A percentile compares a stretch with the other conserved stretches of the same genome.
Conservation (phyloP, 352 stramenopile species). For the Globisporangium cystogenes region DNA sequence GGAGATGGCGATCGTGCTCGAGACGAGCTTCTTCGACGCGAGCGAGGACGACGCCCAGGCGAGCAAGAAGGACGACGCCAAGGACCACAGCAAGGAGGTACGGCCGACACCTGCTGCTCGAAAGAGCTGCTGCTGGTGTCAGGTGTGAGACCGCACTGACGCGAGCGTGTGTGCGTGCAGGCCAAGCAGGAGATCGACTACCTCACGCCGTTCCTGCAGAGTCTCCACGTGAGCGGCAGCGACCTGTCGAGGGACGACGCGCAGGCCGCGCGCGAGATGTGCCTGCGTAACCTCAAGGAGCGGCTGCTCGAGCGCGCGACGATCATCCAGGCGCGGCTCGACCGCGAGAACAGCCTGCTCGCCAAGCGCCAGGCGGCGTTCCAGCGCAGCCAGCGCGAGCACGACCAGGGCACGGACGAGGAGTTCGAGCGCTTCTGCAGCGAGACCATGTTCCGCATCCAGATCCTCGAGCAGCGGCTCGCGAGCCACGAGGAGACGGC, state of each 20-base stretch:
- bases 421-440: conserved; percentile 94
- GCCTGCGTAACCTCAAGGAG: conserved; percentile 91
- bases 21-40: conserved; percentile 83
- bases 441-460: conserved; percentile 95
- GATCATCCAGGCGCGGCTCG: conserved; percentile 92
- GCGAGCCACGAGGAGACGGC: conserved; percentile 90
- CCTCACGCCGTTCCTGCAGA: conserved; percentile 91
- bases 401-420: conserved; percentile 89
- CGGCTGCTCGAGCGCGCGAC: conserved; percentile 90
- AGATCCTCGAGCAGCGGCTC: conserved; percentile 93
- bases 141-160: not conserved
- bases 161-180: conserved; percentile 15
- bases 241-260: conserved; percentile 84
- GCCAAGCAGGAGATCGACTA: conserved; percentile 87
- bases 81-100: conserved; percentile 65
- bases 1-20: conserved; percentile 80
- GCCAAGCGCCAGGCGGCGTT: conserved; percentile 91
- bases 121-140: not conserved
- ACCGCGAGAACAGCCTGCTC: conserved; percentile 90
- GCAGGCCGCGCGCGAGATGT: conserved; percentile 82
- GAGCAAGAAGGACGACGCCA: conserved; percentile 57
- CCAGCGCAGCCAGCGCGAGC: conserved; percentile 89
- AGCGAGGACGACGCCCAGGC: conserved; percentile 59
- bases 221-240: conserved; percentile 36
- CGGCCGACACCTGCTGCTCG: not conserved